Evolutionary conservation across 768 basidiomycete species (phyloP).

Genomic region (Termitomyces sp.): DNA sequence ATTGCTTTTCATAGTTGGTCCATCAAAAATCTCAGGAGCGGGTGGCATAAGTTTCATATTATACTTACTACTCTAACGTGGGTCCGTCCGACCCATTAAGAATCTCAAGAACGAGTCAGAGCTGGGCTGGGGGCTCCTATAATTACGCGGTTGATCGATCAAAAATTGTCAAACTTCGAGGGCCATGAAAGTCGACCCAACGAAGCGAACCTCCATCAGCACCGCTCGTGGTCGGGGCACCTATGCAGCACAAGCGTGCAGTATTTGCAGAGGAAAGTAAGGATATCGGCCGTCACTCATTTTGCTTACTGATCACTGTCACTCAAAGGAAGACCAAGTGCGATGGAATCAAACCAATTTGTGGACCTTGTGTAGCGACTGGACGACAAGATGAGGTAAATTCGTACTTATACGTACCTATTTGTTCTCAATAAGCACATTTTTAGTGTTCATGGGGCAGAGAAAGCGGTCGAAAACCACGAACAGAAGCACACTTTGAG

Average conservation of each 20-base stretch:
- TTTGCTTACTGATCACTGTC: neutral
- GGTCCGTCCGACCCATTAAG: neutral
- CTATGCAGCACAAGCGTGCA: constrained; percentile 38
- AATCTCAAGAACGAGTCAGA: constrained; percentile 9
- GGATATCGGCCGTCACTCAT: constrained; percentile 13
- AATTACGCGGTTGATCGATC: constrained; percentile 16
- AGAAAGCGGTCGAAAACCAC: constrained; percentile 39
- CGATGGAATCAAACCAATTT: constrained; percentile 43
- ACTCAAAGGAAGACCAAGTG: constrained; percentile 44
- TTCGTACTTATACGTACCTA: neutral
- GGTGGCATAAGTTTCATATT: neutral
- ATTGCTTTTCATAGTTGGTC: neutral
- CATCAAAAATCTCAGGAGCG: neutral
- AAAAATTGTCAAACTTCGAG: constrained; percentile 11
- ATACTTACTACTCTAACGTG: too few species aligned
- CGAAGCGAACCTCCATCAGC: constrained; percentile 20
- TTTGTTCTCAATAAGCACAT: neutral
- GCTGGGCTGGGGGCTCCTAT: neutral
- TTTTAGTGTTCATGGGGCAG: constrained; percentile 44
- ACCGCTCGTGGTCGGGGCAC: constrained; percentile 33
- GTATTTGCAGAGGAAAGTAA: constrained; percentile 41
- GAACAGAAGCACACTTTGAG: constrained; percentile 46
- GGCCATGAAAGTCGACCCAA: constrained; percentile 23
- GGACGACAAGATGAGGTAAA: constrained; percentile 40
- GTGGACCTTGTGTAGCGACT: constrained; percentile 36